Evolutionary conservation across 257 asterid species (phyloP).

Genomic region (Solanum phureja): DNA sequence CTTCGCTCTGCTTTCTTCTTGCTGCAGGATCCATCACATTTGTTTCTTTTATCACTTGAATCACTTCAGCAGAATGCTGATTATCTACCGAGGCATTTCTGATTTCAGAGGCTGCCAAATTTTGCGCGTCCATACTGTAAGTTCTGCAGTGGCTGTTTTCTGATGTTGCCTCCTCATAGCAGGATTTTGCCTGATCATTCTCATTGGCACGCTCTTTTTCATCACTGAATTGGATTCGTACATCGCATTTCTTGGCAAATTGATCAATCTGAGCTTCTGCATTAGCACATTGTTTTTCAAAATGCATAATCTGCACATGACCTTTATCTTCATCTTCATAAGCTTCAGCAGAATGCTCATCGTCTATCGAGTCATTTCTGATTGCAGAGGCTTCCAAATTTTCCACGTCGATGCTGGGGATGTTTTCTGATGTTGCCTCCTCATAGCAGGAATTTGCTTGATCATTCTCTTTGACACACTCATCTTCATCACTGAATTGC

Average conservation of each 20-base stretch:
- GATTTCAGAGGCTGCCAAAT: slow-evolving; percentile 1
- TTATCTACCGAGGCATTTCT: not conserved
- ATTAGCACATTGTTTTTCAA: not conserved
- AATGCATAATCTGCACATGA: not conserved
- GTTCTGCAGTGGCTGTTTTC: not conserved
- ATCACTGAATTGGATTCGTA: not conserved
- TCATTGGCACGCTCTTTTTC: not conserved
- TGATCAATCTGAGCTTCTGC: not conserved
- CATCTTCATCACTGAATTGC: not conserved
- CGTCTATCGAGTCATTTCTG: not conserved
- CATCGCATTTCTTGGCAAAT: not conserved
- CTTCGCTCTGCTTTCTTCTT: not conserved
- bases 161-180: not conserved
- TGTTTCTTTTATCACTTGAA: not conserved
- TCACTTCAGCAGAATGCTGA: not conserved
- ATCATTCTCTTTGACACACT: not conserved
- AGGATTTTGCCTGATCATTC: not conserved
- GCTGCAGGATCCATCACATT: not conserved
- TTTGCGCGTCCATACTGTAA: not conserved
- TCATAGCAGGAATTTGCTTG: not conserved
- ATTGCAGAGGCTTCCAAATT: not conserved
- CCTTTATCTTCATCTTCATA: not conserved
- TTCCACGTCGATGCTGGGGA: not conserved
- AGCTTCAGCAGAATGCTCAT: not conserved
- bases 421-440: not conserved